These are phyloP conservation scores for Acephala macrosclerotiorum DNA, from an alignment of 2,329 filamentous ascomycete species.

Conservation along the genomic window DNA sequence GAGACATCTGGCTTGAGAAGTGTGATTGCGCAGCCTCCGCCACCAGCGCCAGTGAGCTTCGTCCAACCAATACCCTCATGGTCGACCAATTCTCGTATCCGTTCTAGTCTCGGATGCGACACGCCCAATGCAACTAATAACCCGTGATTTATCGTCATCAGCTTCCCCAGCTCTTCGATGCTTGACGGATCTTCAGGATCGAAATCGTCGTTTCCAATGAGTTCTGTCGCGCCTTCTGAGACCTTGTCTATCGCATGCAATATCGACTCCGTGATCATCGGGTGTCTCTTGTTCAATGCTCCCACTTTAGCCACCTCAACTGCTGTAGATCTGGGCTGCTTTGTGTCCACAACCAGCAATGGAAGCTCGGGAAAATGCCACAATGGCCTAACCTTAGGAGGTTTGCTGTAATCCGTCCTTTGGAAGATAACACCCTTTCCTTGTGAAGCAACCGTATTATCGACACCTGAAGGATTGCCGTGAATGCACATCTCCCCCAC, in stretches of 20 bases:
- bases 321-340: constrained; percentile 84
- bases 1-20: constrained; percentile 75
- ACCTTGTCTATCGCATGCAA: constrained; percentile 86
- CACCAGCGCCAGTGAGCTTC: constrained; percentile 94
- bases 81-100: constrained; percentile 90
- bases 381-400: constrained; percentile 77
- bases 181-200: constrained; percentile 68
- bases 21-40: constrained; percentile 94
- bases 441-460: constrained; percentile 94
- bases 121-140: constrained; percentile 90
- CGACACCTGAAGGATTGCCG: constrained; percentile 93
- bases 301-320: constrained; percentile 88
- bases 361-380: constrained; percentile 93
- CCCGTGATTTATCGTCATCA: constrained; percentile 95
- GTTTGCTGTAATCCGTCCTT: constrained; percentile 77
- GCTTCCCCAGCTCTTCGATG: constrained; percentile 79
- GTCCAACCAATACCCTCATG: constrained; percentile 93
- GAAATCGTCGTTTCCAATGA: constrained; percentile 69
- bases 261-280: constrained; percentile 79
- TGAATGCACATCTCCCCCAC: constrained; percentile 98
- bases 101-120: constrained; percentile 91
- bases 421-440: constrained; percentile 95
- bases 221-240: constrained; percentile 59
- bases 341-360: constrained; percentile 88
- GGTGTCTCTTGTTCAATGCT: constrained; percentile 73